Evolutionary conservation across 208 protist species (phyloP), one percentile per base, ranked within the genome.

Genomic region (Trypanosoma avium): DNA sequence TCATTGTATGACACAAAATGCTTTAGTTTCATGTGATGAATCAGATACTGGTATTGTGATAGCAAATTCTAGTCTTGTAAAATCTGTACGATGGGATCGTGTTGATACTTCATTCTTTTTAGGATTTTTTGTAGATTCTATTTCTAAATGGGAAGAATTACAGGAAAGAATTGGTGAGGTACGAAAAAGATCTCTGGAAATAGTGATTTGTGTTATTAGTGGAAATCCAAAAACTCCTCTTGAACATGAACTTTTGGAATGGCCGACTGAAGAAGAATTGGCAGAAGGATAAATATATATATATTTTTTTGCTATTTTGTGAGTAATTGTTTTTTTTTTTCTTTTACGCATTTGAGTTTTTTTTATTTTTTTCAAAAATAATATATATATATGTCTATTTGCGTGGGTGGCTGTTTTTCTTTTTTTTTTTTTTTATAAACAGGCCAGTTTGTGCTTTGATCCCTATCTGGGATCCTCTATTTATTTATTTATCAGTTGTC

Each of bases 41-140:
- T 47, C 30, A 17, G 45, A 33, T n/a, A 42, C 38, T 22, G 70
- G 56, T 40, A 69, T 70, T 24, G 77, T 84, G 10, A 69, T 42
- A 24, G 74, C 80, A 17, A 78, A 49, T 1, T 40, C 75, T 35
- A 32, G n/a, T 6, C 68, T 86, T 45, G 70, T 89, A 7, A 77
- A 65, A 36, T 79, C 73, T 43, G 69, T 92, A 3, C 75, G 72
- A 32, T 92, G 77, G 70, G 74, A 75, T 4, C 70, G 65, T 48
- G 56, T 92, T 8, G 77, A 88, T 63, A 83, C 88, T 0, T 91
- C 88, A 3, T 70, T 92, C 24, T 86, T 82, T 61, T 60, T 90
- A 22, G 85, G 77, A 30, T 92, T 94, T 46, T 72, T 77, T 22
- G 47, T 92, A 17, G 58, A 60, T 4, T 66, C 63, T 26, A 12